Evolutionary conservation across 2,329 filamentous ascomycete genomes (phyloP), one percentile per base, ranked within the genome.

Genomic region (Pseudogymnoascus sp.): DNA sequence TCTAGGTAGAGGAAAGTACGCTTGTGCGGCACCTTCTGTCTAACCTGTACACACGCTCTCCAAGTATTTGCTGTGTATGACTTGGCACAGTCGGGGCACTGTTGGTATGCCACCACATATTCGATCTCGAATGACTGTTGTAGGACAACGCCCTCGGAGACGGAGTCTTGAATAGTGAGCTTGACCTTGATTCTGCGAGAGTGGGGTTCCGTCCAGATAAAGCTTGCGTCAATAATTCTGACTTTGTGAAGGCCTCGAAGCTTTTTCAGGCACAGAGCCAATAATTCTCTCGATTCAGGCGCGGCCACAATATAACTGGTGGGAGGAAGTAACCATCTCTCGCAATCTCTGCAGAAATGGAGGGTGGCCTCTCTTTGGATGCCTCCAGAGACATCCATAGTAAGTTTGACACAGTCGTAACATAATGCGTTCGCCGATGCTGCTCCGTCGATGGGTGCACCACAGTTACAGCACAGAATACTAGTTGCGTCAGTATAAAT

Each of bases 381-480:
- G 65, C 91, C 92, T 73, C 89, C 82, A 25, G 92, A 95, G 69
- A 97, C 93, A 77, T 99, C 94, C 77, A 95, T 85, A 59, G 92
- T 95, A 69, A 95, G 84, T 76, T 96, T 96, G 74, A 97, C 86
- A 76, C 94, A 97, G 80, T 97, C 93, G 76, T 91, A 91, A 79
- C 94, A 99, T 63, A 97, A 87, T 42, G 94, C 92, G 66, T 92
- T 92, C 62, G 89, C 87, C 25, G 90, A 82, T 12, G 86, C 85
- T 16, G 92, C 96, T 75, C 94, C 94, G 76, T 97, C 92, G 72
- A 99, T 96, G 40, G 93, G 88, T 65, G 91, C 92, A 73, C 93
- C 94, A 76, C 94, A 99, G 82, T 97, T 96, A 80, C 91, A 96
- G 78, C 94, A 99, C 64, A 99, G 89, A 73, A 97, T 96, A n/a